Evolutionary conservation across 306 rosid genomes (phyloP), one percentile per base, ranked within the genome.

Genomic region (Lathyrus oleraceus): DNA sequence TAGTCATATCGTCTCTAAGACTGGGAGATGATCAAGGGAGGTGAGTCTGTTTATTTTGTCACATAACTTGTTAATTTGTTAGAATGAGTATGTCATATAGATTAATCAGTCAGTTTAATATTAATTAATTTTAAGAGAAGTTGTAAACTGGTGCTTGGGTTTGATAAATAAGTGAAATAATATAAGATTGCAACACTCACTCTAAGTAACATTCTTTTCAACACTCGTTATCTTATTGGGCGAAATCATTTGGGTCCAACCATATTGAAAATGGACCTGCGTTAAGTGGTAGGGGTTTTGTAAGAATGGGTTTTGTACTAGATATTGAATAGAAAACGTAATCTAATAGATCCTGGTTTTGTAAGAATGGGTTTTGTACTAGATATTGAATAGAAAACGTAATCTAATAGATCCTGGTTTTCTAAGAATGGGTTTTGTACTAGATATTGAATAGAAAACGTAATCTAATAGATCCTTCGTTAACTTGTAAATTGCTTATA

Each of bases 21-120:
- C 97, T 95, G 13, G 85, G 96, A 58, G 97, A 91, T 77, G 99
- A 95, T 52, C 92, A 91, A 75, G 99, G 99, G 79, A 91, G 99
- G 99, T 95, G 66, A 81, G 96, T 83, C 76, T 42, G 10, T 52
- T 63, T 48, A 53, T 44, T 60, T 57, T 51, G 12, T 36, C 49
- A 32, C 23, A 11, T 65, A 30, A 43, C 65, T 65, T 39, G 47
- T 52, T 17, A 19, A 35, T 74, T 40, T 57, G 70, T 48, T 54
- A 0, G 14, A 74, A 61, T 8, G 47, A 53, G 52, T 15, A 49
- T 21, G 23, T 53, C 30, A 23, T 10, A 28, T 12, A 61, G 70
- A 65, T 72, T 57, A 36, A 38, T 81, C 20, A 25, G 54, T 68
- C 39, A 9, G 35, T 42, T 32, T 2, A 28, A 65, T 30, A 65